Evolutionary conservation across 1,139 yeast genomes (phyloP), one percentile per base, ranked within the genome.

Genomic region (Candida sp.): DNA sequence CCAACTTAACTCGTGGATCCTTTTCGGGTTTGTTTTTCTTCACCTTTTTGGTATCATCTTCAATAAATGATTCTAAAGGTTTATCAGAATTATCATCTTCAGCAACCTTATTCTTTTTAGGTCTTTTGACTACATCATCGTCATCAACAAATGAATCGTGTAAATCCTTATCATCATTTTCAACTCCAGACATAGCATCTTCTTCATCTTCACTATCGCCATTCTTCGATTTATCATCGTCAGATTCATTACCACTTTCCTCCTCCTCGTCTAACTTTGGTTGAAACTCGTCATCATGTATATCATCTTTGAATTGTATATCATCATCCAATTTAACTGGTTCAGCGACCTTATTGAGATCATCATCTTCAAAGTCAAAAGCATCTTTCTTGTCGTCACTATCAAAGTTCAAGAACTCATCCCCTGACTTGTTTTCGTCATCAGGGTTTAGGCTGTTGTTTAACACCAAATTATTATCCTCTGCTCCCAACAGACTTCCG

Each of bases 221-320:
- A 25, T 25, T 25, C 29, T 25, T 25, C 11, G 34, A 32, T n/a
- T 32, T 32, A n/a, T 32, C 27, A 5, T 8, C 33, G 15, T 34
- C 39, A 8, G 9, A 5, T 34, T 15, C 36, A 21, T 21, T 21
- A 21, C 23, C 23, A 21, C 23, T 19, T 11, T 39, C 36, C 22
- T 41, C 45, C 8, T 44, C 49, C 33, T 41, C 46, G 36, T 50
- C 45, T 47, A 39, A 43, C 54, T 53, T 47, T 60, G 40, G 44
- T 21, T 51, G 50, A 65, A 56, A 61, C 75, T 76, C 67, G 71
- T 78, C 60, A 73, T 58, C 57, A 66, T 64, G 60, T 81, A 72
- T 59, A 67, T 70, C 44, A 73, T 79, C 64, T 72, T 78, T 44
- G 81, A 35, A 35, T 11, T 22, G 9, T 5, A 35, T 22, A 11